These are phyloP conservation scores for Abelmoschus esculentus DNA, from an alignment of 345 rosid genomes.

Conservation along the genomic window DNA sequence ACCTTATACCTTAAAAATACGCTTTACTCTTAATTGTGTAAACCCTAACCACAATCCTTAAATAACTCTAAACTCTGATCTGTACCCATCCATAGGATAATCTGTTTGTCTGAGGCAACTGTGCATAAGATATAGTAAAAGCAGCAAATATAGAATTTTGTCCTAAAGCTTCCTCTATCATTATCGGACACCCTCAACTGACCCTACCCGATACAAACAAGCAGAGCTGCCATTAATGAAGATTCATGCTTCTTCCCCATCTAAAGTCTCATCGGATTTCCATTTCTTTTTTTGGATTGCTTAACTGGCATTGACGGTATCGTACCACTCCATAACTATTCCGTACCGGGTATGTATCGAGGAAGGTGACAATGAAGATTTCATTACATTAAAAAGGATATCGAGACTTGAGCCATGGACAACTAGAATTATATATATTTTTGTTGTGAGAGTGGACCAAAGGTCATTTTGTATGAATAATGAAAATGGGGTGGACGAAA, in stretches of 20 bases:
- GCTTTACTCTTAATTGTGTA: too few relatives aligned
- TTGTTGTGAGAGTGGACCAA: background rate
- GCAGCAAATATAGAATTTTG: background rate
- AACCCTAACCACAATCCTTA: too few relatives aligned
- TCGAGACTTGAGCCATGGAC: background rate
- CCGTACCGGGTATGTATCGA: constrained; percentile 9
- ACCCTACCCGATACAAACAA: background rate
- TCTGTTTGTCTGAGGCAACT: too few relatives aligned
- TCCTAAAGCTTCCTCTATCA: background rate
- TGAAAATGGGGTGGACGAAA: constrained; percentile 21
- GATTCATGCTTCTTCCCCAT: constrained; percentile 2
- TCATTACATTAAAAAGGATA: background rate
- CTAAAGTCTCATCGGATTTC: constrained; percentile 2
- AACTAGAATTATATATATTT: background rate
- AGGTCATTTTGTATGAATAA: background rate
- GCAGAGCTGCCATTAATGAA: background rate
- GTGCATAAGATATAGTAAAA: too few relatives aligned
- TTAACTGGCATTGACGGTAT: constrained; percentile 9
- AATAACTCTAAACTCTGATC: too few relatives aligned
- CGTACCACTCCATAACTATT: constrained; percentile 10
- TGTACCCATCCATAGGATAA: too few relatives aligned
- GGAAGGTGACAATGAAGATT: constrained; percentile 8
- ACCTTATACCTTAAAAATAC: too few relatives aligned
- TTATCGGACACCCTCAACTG: background rate
- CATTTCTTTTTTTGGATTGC: background rate